Percentiles rank a stretch among this genome's conserved stretches.
These are phyloP conservation scores for Mucor irregularis DNA, from an alignment of 371 early-diverging fungal species.

Conservation along the genomic window DNA sequence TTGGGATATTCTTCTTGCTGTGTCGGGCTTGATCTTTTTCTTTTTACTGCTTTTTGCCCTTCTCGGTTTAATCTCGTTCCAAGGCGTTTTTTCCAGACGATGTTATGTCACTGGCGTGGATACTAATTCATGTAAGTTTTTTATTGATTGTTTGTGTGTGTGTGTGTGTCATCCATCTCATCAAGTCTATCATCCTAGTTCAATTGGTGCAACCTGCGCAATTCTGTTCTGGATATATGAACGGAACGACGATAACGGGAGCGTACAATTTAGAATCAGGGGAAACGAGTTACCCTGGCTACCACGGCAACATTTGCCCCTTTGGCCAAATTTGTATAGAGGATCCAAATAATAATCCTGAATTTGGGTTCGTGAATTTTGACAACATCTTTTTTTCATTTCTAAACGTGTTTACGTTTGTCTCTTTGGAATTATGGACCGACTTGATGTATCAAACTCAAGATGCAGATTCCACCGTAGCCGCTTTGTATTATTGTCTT, in stretches of 20 bases:
- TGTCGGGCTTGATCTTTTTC: conserved; percentile 56
- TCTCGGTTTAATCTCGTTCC: conserved; percentile 54
- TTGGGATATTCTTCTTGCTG: conserved; percentile 53
- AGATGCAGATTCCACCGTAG: conserved; percentile 50
- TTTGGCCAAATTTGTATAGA: conserved; percentile 54
- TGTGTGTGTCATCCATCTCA: background rate
- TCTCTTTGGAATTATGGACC: conserved; percentile 61
- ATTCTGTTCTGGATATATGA: conserved; percentile 59
- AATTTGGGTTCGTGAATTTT: conserved; percentile 47
- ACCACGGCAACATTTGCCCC: conserved; percentile 38
- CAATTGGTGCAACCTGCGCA: conserved; percentile 43
- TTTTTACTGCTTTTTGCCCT: conserved; percentile 60
- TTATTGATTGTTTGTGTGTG: no score
- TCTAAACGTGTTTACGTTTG: conserved; percentile 53
- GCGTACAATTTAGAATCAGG: conserved; percentile 40
- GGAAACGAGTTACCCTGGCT: conserved; percentile 34
- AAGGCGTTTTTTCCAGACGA: conserved; percentile 53
- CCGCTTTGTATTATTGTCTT: conserved; percentile 54
- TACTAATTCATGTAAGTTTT: background rate
- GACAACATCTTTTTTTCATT: conserved; percentile 56
- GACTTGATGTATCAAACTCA: conserved; percentile 57
- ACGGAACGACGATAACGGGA: conserved; percentile 42
- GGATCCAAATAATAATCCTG: conserved; percentile 43
- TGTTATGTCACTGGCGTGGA: conserved; percentile 38
- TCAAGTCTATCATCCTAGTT: conserved; percentile 22